Evolutionary conservation across 2,329 filamentous ascomycete species (phyloP).

Genomic region (Aspergillus sp.): DNA sequence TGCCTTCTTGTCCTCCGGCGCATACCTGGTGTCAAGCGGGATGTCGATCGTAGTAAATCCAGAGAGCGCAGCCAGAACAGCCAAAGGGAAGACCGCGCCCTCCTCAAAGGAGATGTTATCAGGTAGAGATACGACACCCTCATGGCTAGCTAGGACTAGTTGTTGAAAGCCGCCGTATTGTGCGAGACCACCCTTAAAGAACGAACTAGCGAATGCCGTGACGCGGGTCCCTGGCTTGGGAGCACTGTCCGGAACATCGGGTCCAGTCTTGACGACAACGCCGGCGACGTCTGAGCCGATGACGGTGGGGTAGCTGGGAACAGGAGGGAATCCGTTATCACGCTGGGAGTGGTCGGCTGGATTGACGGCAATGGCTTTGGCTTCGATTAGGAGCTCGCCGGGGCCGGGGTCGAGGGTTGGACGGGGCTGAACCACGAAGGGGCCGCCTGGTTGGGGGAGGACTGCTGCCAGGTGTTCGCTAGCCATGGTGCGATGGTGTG

Average conservation of each 20-base stretch:
- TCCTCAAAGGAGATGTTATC: slow-evolving; percentile 26
- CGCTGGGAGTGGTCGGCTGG: slow-evolving; percentile 36
- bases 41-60: slow-evolving; percentile 26
- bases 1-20: slow-evolving; percentile 18
- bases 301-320: slow-evolving; percentile 26
- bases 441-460: slow-evolving; percentile 12
- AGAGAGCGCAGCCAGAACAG: slow-evolving; percentile 18
- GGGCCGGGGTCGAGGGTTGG: slow-evolving; percentile 33
- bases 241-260: slow-evolving; percentile 17
- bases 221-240: slow-evolving; percentile 30
- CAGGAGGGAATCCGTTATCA: slow-evolving; percentile 19
- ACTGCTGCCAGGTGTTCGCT: slow-evolving; percentile 16
- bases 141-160: slow-evolving; percentile 29
- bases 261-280: slow-evolving; percentile 29
- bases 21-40: slow-evolving; percentile 20
- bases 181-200: slow-evolving; percentile 25
- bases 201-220: slow-evolving; percentile 28
- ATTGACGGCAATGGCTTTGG: slow-evolving; percentile 44
- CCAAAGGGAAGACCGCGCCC: slow-evolving; percentile 28
- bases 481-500: not conserved
- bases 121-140: slow-evolving; percentile 31
- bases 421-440: slow-evolving; percentile 12
- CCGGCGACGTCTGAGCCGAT: slow-evolving; percentile 34
- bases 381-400: slow-evolving; percentile 42
- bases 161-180: slow-evolving; percentile 31